Evolutionary conservation across 1,139 yeast species (phyloP).

Genomic region (Blastobotrys indianensis): DNA sequence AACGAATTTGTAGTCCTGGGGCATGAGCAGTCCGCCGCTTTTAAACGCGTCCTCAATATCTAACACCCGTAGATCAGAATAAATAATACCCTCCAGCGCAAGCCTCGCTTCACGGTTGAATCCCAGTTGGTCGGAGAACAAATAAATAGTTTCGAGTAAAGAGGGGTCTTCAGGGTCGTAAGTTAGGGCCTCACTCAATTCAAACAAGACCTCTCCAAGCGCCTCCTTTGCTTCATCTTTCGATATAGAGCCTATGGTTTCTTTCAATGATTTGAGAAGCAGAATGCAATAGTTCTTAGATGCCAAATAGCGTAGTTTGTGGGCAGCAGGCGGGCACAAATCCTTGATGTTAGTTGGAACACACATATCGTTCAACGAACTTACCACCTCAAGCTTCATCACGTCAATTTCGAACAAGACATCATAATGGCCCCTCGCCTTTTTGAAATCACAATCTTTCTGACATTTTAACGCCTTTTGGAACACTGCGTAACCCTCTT

Average conservation of each 20-base stretch:
- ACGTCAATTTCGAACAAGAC: constrained; percentile 65
- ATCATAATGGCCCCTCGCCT: constrained; percentile 54
- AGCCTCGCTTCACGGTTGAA: constrained; percentile 49
- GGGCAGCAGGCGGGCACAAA: constrained; percentile 58
- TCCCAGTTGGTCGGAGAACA: constrained; percentile 28
- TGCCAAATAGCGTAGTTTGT: constrained; percentile 67
- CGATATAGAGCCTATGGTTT: constrained; percentile 23
- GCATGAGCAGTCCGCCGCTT: constrained; percentile 20
- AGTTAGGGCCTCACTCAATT: constrained; percentile 32
- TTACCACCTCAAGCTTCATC: constrained; percentile 32
- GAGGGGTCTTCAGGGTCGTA: constrained; percentile 32
- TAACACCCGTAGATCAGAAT: constrained; percentile 26
- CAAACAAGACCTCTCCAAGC: constrained; percentile 28
- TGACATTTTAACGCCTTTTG: constrained; percentile 65
- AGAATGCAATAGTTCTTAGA: constrained; percentile 78
- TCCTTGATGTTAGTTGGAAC: constrained; percentile 13
- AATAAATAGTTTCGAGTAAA: constrained; percentile 26
- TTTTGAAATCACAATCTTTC: constrained; percentile 41
- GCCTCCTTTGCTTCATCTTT: constrained; percentile 25
- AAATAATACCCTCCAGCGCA: constrained; percentile 56
- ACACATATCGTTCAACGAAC: background rate
- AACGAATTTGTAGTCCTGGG: constrained; percentile 21
- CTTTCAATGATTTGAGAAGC: constrained; percentile 47
- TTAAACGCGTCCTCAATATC: constrained; percentile 22
- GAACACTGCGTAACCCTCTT: constrained; percentile 73